These are phyloP conservation scores for Penicillium manginii DNA, from an alignment of 495 filamentous ascomycete species.

Conservation along the genomic window DNA sequence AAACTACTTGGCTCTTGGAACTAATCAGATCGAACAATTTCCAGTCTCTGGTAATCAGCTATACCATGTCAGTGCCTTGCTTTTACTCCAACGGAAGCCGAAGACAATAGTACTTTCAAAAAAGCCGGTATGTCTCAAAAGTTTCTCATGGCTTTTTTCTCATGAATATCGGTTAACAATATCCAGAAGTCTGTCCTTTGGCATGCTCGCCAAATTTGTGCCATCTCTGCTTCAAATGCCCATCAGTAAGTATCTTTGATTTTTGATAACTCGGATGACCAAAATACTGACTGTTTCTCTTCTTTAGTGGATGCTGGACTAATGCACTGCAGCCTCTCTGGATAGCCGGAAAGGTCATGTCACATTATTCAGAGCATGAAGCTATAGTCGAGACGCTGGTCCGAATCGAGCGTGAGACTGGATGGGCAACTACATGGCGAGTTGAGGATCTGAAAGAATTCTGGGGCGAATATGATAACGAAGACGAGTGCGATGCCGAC, in stretches of 20 bases:
- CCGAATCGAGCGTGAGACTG: constrained; percentile 45
- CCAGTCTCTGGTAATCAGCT: constrained; percentile 48
- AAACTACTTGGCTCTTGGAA: not conserved
- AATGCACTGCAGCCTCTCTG: constrained; percentile 53
- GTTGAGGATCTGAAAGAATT: constrained; percentile 46
- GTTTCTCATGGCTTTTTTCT: not conserved
- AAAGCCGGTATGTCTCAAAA: constrained; percentile 24
- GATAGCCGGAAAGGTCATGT: constrained; percentile 50
- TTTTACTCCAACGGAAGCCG: constrained; percentile 43
- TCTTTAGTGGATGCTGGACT: constrained; percentile 44
- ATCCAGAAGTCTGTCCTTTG: constrained; percentile 42
- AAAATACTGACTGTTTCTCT: not conserved
- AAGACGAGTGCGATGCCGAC: constrained; percentile 32
- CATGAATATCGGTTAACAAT: not conserved
- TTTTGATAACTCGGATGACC: not conserved
- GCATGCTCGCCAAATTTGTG: constrained; percentile 52
- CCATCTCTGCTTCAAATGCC: constrained; percentile 43
- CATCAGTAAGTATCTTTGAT: constrained; percentile 30
- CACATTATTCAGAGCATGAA: constrained; percentile 47
- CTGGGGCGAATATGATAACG: constrained; percentile 45
- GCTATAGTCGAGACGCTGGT: constrained; percentile 42
- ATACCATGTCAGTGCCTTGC: constrained; percentile 44
- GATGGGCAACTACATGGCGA: constrained; percentile 49
- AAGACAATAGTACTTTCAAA: constrained; percentile 30
- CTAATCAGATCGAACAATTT: not conserved